Percentiles rank a stretch among this genome's conserved stretches.
Evolutionary conservation across 2,329 filamentous ascomycete genomes (phyloP).

Genomic region (Epichloe gansuensis): DNA sequence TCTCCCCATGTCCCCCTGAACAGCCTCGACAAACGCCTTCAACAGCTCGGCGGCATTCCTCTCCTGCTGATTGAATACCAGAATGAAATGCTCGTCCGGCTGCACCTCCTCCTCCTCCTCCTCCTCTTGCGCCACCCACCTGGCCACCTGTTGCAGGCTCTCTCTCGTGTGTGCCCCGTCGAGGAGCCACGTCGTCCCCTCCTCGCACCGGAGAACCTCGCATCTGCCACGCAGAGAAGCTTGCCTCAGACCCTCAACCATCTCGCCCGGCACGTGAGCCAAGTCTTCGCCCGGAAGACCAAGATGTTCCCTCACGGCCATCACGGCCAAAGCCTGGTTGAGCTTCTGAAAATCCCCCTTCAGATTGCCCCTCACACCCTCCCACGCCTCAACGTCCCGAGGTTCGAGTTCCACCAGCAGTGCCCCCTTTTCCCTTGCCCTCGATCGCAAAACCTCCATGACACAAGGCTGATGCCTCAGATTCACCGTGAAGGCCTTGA

Average conservation of each 20-base stretch:
- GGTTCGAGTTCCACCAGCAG: conserved; percentile 30
- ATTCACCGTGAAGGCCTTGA: conserved; percentile 22
- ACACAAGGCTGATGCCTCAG: conserved; percentile 21
- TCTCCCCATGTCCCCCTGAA: conserved; percentile 27
- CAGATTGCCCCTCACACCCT: conserved; percentile 26
- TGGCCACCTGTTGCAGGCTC: conserved; percentile 61
- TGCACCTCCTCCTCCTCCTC: conserved; percentile 13
- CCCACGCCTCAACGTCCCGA: conserved; percentile 26
- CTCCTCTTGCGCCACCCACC: conserved; percentile 54
- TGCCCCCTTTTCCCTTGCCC: conserved; percentile 44
- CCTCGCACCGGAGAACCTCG: conserved; percentile 44
- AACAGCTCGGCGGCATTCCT: conserved; percentile 60
- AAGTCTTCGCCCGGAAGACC: conserved; percentile 14
- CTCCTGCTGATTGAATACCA: conserved; percentile 91
- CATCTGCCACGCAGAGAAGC: conserved; percentile 66
- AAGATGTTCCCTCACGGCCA: conserved; percentile 46
- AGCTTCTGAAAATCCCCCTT: conserved; percentile 40
- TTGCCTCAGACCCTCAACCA: conserved; percentile 50
- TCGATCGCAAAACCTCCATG: conserved; percentile 41
- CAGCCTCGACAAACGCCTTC: conserved; percentile 44
- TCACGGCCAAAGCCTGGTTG: conserved; percentile 45
- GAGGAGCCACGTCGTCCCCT: conserved; percentile 57
- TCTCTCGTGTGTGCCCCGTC: conserved; percentile 84
- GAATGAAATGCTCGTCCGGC: conserved; percentile 26
- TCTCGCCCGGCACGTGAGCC: conserved; percentile 23